phyloP scores from a whole-genome alignment of 2,329 filamentous ascomycete species.

The Calycina marina region DNA sequence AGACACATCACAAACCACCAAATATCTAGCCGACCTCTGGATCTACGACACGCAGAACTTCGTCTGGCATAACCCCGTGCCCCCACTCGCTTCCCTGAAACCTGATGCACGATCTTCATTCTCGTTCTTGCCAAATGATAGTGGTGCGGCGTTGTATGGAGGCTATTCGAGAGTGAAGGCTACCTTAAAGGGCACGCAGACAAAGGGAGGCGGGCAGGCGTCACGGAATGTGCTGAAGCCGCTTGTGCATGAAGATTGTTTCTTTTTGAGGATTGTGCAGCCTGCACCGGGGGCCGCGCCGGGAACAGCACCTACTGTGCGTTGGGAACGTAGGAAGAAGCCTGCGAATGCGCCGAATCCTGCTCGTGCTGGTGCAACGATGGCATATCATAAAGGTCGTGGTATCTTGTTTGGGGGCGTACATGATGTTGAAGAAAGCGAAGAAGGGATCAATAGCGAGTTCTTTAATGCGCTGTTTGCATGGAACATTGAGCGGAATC shows the following conservation, averaged over 20 bases:
- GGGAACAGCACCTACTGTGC: slow-evolving; percentile 53
- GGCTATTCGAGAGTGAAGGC: slow-evolving; percentile 88
- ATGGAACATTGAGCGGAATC: slow-evolving; percentile 90
- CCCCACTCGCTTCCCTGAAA: slow-evolving; percentile 69
- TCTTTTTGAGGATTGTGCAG: slow-evolving; percentile 71
- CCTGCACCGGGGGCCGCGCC: slow-evolving; percentile 52
- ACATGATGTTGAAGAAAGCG: slow-evolving; percentile 78
- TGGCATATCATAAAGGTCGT: slow-evolving; percentile 85
- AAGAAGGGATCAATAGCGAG: slow-evolving; percentile 92
- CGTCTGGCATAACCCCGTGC: slow-evolving; percentile 63
- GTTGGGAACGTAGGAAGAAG: slow-evolving; percentile 89
- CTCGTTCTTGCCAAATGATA: slow-evolving; percentile 78
- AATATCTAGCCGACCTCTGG: slow-evolving; percentile 89
- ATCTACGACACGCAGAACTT: slow-evolving; percentile 85
- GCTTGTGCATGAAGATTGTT: slow-evolving; percentile 87
- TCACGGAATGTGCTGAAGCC: slow-evolving; percentile 68
- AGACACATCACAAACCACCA: slow-evolving; percentile 88
- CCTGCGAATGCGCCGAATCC: slow-evolving; percentile 81
- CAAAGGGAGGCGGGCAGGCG: slow-evolving; percentile 39
- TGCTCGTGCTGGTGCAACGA: slow-evolving; percentile 73
- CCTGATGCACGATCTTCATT: slow-evolving; percentile 88
- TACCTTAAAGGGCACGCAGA: slow-evolving; percentile 46
- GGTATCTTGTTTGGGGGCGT: slow-evolving; percentile 92
- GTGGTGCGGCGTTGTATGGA: slow-evolving; percentile 79
- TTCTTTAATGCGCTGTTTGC: slow-evolving; percentile 89